These are phyloP conservation scores for Ballota nigra DNA, from an alignment of 257 asterid genomes.

Conservation along the genomic window DNA sequence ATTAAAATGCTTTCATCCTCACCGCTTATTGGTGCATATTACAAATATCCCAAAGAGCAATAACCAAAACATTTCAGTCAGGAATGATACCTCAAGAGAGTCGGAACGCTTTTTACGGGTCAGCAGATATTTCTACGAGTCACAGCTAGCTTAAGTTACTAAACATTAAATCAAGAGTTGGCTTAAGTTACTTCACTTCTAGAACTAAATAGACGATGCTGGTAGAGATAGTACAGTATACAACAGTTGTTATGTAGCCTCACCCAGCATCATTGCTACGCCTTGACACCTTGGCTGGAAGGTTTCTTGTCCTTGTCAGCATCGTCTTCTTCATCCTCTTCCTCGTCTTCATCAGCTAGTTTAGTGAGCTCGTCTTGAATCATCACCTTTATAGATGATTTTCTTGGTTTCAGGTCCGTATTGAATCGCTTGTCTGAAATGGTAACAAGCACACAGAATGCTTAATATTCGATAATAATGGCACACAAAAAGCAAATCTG, in stretches of 20 bases:
- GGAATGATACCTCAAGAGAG: neutral
- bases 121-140: conserved; percentile 5
- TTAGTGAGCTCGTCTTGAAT: conserved; percentile 89
- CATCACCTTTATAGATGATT: conserved; percentile 52
- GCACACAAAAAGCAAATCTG: too few relatives aligned
- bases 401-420: conserved; percentile 54
- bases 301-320: conserved; percentile 37
- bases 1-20: neutral
- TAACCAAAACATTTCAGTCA: neutral
- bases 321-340: conserved; percentile 50
- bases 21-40: neutral
- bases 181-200: too few relatives aligned
- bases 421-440: conserved; percentile 57
- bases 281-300: conserved; percentile 46
- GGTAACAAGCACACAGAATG: neutral
- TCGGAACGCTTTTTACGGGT: neutral
- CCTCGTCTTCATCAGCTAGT: conserved; percentile 78
- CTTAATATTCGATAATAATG: neutral
- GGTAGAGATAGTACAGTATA: neutral
- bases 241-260: conserved; percentile 11
- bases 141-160: conserved; percentile 21
- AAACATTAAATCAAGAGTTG: neutral
- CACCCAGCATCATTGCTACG: conserved; percentile 28
- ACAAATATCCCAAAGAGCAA: neutral
- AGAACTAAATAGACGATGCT: neutral